phyloP scores from a whole-genome alignment of 768 basidiomycete genomes.

The Mycena albidolilacea region DNA sequence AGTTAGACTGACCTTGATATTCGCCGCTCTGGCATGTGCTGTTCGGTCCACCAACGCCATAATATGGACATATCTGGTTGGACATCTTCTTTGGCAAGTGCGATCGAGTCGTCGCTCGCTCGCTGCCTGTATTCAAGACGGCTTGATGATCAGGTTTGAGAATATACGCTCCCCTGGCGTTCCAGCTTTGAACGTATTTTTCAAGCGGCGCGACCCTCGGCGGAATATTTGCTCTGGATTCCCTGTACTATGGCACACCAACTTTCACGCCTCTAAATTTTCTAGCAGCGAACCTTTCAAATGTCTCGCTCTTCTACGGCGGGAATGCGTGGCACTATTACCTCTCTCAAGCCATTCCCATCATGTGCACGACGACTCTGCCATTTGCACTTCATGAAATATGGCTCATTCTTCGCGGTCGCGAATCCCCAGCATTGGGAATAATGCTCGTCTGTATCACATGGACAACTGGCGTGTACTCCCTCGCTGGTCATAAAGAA shows the following conservation, averaged over 20 bases:
- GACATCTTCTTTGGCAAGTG: conserved; percentile 69
- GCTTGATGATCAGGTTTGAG: conserved; percentile 62
- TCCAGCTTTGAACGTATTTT: conserved; percentile 33
- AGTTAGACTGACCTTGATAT: conserved; percentile 56
- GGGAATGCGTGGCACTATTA: conserved; percentile 91
- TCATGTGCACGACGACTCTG: conserved; percentile 80
- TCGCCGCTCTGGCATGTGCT: conserved; percentile 85
- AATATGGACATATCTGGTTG: conserved; percentile 85
- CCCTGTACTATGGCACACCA: conserved; percentile 74
- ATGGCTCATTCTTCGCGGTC: conserved; percentile 52
- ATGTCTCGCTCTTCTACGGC: conserved; percentile 95
- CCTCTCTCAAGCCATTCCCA: conserved; percentile 85
- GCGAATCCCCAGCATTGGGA: conserved; percentile 49
- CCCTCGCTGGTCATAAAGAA: conserved; percentile 93
- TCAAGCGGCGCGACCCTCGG: conserved; percentile 44
- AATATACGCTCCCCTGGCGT: conserved; percentile 4
- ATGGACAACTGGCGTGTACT: conserved; percentile 82
- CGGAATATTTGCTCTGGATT: conserved; percentile 69
- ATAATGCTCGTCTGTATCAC: conserved; percentile 65
- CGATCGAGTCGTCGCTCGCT: conserved; percentile 52
- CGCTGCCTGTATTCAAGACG: conserved; percentile 55
- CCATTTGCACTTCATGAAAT: conserved; percentile 81
- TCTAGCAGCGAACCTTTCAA: conserved; percentile 84
- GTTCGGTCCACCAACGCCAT: conserved; percentile 92
- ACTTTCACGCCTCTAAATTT: conserved; percentile 90